These are phyloP conservation scores for Dactylellina drechsleri DNA, from an alignment of 2,329 filamentous ascomycete species.

Conservation along the genomic window DNA sequence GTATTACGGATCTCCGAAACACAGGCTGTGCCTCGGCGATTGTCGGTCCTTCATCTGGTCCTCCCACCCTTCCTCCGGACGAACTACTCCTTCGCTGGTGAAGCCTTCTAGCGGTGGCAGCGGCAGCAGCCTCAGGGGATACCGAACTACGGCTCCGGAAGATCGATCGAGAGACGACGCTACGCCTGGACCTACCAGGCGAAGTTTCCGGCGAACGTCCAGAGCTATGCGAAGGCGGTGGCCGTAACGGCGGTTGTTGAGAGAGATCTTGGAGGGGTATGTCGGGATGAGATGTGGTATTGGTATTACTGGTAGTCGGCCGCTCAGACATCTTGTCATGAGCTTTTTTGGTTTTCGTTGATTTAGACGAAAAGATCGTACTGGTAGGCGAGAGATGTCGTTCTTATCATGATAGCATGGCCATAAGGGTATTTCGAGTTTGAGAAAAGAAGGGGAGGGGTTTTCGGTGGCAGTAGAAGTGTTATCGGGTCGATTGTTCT, in stretches of 20 bases:
- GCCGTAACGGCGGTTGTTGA: conserved; percentile 13
- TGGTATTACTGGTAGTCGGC: conserved; percentile 24
- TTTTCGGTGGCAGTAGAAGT: not conserved
- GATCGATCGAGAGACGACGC: conserved; percentile 39
- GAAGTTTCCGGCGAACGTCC: conserved; percentile 44
- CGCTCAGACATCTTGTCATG: conserved; percentile 55
- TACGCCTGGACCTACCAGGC: conserved; percentile 44
- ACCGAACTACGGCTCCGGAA: conserved; percentile 51
- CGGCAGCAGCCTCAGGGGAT: conserved; percentile 25
- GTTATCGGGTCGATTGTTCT: not conserved
- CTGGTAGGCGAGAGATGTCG: conserved; percentile 12
- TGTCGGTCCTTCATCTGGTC: conserved; percentile 38
- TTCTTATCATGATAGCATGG: not conserved
- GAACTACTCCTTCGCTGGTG: conserved; percentile 40
- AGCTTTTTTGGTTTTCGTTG: conserved; percentile 11
- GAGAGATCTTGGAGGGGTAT: conserved; percentile 55
- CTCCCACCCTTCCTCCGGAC: conserved; percentile 3
- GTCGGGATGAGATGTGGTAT: conserved; percentile 38
- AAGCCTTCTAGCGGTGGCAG: conserved; percentile 11
- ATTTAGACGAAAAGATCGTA: conserved; percentile 42
- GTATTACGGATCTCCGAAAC: conserved; percentile 40
- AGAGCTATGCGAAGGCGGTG: conserved; percentile 14
- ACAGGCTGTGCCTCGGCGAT: conserved; percentile 42
- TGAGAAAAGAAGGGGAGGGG: not conserved
- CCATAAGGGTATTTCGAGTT: not conserved